Conservation (phyloP, 1,139 yeast genomes). For the Saccharomyces hybrid region DNA sequence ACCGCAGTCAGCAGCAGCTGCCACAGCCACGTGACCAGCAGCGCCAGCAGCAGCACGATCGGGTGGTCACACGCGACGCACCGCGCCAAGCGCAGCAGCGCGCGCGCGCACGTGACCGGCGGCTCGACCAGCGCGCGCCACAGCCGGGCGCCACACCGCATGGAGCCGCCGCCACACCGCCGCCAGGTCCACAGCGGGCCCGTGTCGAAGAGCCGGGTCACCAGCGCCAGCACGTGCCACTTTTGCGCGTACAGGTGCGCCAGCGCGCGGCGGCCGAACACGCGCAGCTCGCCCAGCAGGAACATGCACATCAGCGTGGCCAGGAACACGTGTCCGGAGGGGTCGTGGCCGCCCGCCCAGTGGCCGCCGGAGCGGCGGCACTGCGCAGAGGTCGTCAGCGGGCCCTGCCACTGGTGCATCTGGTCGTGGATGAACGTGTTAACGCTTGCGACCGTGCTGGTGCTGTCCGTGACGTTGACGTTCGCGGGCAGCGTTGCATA, state of each 20-base stretch:
- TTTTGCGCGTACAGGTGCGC: slow-evolving; percentile 7
- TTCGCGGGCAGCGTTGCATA: background rate
- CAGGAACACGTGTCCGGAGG: slow-evolving; percentile 87
- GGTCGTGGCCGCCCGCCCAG: slow-evolving; percentile 94
- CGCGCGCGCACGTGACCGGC: slow-evolving; percentile 1
- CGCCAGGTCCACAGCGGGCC: slow-evolving; percentile 10
- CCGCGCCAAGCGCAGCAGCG: slow-evolving; percentile 12
- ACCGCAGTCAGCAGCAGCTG: slow-evolving; percentile 81
- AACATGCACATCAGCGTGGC: slow-evolving; percentile 65
- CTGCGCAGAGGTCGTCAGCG: slow-evolving; percentile 36
- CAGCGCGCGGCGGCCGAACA: slow-evolving; percentile 28
- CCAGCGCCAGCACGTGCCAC: background rate
- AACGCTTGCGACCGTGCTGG: background rate
- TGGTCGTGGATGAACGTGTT: background rate
- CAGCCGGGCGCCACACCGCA: background rate
- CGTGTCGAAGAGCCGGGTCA: slow-evolving; percentile 12
- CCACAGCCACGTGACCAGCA: slow-evolving; percentile 68
- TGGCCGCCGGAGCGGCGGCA: slow-evolving; percentile 60
- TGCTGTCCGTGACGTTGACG: background rate
- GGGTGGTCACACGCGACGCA: slow-evolving; percentile 36
- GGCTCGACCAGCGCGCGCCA: slow-evolving; percentile 1
- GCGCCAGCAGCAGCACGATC: slow-evolving; percentile 36
- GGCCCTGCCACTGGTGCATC: slow-evolving; percentile 4
- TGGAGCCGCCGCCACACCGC: background rate
- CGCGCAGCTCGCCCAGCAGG: slow-evolving; percentile 56